Evolutionary conservation across 2,329 filamentous ascomycete genomes (phyloP), one percentile per base, ranked within the genome.

Genomic region (Trichoderma cornu-damae): DNA sequence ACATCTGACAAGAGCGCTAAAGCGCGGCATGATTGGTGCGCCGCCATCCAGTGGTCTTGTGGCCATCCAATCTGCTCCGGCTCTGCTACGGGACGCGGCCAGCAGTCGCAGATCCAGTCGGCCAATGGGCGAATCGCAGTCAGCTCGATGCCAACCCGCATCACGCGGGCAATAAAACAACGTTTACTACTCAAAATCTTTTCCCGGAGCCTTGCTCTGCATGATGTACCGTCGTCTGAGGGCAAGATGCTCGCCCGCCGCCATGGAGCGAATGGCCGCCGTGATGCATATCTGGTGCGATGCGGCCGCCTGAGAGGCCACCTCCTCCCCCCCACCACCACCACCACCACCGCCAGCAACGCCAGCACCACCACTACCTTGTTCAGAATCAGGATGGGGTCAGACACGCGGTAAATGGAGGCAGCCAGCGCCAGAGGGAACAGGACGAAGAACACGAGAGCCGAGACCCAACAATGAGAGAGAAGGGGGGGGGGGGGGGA

Each of bases 131-230:
- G 57, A 58, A 46, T 48, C 35, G 49, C 48, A 58, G 56, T 53
- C 50, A 58, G 56, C 56, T 53, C 40, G 40, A 59, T 34, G 44
- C 51, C 57, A 46, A 34, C 44, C 38, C 32, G 51, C 57, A 59
- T 59, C 57, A 59, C 57, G 51, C 50, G 57, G 51, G 50, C 57
- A 59, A 58, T 53, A 52, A 49, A 47, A 53, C 49, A 49, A 53
- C 48, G 6, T 47, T 30, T 47, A 42, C 30, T 48, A 28, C 37
- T 43, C 30, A 11, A 52, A 40, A 40, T 18, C 35, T 50, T 46
- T 53, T 53, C 26, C 32, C 28, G 56, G 48, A 40, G 56, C 32
- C 42, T 40, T 58, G 34, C 42, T 43, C 34, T 58, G 56, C 56
- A 58, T 53, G 22, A 58, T 53, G 56, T 58, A 53, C 50, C 20